Evolutionary conservation across 768 basidiomycete genomes (phyloP), one percentile per base, ranked within the genome.

Genomic region (Mycena galopus): DNA sequence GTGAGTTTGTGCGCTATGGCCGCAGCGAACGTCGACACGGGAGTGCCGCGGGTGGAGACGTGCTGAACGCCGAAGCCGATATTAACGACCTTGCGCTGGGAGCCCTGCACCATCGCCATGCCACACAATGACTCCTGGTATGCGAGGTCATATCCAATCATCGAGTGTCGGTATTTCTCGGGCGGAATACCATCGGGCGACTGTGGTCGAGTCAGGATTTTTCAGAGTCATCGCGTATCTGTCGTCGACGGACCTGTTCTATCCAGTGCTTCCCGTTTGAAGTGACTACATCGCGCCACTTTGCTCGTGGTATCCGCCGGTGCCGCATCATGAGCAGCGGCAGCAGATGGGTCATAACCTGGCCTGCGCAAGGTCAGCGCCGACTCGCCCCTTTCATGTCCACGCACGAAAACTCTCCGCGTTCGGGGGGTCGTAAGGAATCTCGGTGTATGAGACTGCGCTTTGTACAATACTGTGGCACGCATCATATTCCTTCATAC

Each of bases 281-380:
- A 0, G 88, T 92, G 29, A 84, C 81, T 66, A 86, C 86, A 72
- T 94, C 93, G 69, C 87, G 85, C 94, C 94, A 95, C 73, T 92
- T 91, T 16, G 90, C 82, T n/a, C 93, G 86, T 1, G 94, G 92
- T 81, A 94, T 92, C 42, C 94, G 90, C 65, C 93, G 86, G 79
- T 94, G 94, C 17, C 93, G 84, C 94, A 94, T 94, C 94, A 95
- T 94, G 75, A 94, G 90, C 16, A 94, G 83, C 0, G 94, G 94
- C 11, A 95, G 82, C 85, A 94, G 91, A 74, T 91, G 86, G 21
- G 91, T 90, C 79, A 95, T 90, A 75, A 93, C 83, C 77, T 89
- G 88, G 25, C 93, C 94, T 94, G 67, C 35, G 47, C 56, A 69
- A 39, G 58, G 66, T 73, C 27, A 77, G 72, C 61, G 42, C 57